phyloP scores from a whole-genome alignment of 2,329 filamentous ascomycete species.

The Cordyceps javanica region DNA sequence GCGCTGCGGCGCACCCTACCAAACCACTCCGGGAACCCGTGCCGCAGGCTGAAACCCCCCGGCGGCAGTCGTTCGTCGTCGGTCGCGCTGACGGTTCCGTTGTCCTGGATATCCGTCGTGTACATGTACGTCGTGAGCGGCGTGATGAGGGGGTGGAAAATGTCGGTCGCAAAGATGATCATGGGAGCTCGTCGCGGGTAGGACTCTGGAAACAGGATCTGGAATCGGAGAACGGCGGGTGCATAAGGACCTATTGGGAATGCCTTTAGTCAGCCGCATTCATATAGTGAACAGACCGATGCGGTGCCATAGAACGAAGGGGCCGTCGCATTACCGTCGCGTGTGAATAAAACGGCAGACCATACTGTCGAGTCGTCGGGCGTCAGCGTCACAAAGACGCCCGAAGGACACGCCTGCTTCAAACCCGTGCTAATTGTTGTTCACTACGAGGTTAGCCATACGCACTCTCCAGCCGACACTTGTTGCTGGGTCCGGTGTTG shows the following conservation, averaged over 20 bases:
- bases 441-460: background rate
- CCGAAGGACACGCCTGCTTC: slow-evolving; percentile 75
- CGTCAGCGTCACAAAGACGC: slow-evolving; percentile 79
- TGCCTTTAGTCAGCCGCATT: no score
- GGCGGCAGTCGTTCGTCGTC: slow-evolving; percentile 80
- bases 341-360: slow-evolving; percentile 88
- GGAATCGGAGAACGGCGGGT: slow-evolving; percentile 80
- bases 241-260: slow-evolving; percentile 87
- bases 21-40: slow-evolving; percentile 91
- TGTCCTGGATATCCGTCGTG: slow-evolving; percentile 68
- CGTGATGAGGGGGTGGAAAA: slow-evolving; percentile 91
- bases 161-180: slow-evolving; percentile 83
- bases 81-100: slow-evolving; percentile 73
- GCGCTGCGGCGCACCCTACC: slow-evolving; percentile 45
- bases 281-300: background rate
- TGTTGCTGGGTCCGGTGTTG: no score
- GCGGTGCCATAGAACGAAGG: slow-evolving; percentile 7
- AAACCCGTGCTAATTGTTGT: slow-evolving; percentile 75
- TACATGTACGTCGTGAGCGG: slow-evolving; percentile 94
- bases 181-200: slow-evolving; percentile 78
- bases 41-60: slow-evolving; percentile 81
- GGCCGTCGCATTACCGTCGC: slow-evolving; percentile 56
- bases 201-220: slow-evolving; percentile 75
- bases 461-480: no score
- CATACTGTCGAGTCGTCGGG: slow-evolving; percentile 76